Conservation (phyloP, 176 grass and related monocot genomes). For the Cymbopogon citratus region DNA sequence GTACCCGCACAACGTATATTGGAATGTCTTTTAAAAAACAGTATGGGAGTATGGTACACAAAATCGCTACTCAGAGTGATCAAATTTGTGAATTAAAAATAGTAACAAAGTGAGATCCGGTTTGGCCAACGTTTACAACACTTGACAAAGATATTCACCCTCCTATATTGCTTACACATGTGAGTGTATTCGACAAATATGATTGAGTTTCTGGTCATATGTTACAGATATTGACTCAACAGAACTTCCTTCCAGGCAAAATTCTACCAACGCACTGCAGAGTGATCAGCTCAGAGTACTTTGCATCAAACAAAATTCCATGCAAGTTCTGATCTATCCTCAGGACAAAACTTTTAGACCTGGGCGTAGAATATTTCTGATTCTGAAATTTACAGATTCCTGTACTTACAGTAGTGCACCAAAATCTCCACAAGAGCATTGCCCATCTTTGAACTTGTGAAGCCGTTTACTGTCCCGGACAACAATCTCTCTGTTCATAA, state of each 20-base stretch:
- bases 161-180: not conserved
- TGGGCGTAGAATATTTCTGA: not conserved
- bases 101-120: slow-evolving; percentile 1
- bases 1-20: too few species aligned
- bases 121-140: slow-evolving; percentile 25
- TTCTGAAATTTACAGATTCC: not conserved
- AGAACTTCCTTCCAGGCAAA: not conserved
- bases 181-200: not conserved
- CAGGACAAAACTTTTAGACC: slow-evolving; percentile 4
- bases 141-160: slow-evolving; percentile 3
- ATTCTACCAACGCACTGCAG: slow-evolving; percentile 15
- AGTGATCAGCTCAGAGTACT: not conserved
- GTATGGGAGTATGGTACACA: too few species aligned
- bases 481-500: slow-evolving; percentile 75
- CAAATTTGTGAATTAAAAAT: not conserved
- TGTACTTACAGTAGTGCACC: slow-evolving; percentile 42
- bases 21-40: too few species aligned
- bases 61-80: too few species aligned
- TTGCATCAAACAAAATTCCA: not conserved
- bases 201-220: too few species aligned
- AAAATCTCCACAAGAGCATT: slow-evolving; percentile 85
- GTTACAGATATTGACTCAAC: too few species aligned
- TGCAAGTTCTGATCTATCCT: slow-evolving; percentile 6
- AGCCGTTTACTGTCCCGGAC: slow-evolving; percentile 73
- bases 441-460: slow-evolving; percentile 76